Conservation (phyloP, 306 rosid genomes). For the Citrullus mucosospermus region DNA sequence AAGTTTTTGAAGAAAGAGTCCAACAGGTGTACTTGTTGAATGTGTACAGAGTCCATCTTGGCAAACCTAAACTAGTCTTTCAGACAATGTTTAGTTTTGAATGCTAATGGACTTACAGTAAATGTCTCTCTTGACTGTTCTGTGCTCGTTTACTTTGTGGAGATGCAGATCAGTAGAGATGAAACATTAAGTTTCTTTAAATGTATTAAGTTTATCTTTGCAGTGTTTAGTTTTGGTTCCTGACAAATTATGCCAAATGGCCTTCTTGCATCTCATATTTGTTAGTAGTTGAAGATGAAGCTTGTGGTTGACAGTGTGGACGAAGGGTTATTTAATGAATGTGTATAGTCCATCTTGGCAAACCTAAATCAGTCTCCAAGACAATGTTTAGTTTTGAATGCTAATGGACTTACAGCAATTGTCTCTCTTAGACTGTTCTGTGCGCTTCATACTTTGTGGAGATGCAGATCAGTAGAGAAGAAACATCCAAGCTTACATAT, state of each 20-base stretch:
- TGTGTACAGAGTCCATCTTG: slow-evolving; percentile 52
- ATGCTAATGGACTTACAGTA: slow-evolving; percentile 61
- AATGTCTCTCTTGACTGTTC: slow-evolving; percentile 24
- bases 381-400: slow-evolving; percentile 18
- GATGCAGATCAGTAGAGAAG: slow-evolving; percentile 40
- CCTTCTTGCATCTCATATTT: not conserved
- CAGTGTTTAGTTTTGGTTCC: not conserved
- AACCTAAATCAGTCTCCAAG: slow-evolving; percentile 17
- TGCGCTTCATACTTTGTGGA: slow-evolving; percentile 17
- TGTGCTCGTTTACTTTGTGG: slow-evolving; percentile 17
- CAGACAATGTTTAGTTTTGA: slow-evolving; percentile 49
- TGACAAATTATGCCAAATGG: not conserved
- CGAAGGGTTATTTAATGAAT: not conserved
- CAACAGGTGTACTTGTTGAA: not conserved
- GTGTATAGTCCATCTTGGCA: slow-evolving; percentile 21
- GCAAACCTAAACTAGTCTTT: slow-evolving; percentile 39
- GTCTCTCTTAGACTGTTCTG: slow-evolving; percentile 37
- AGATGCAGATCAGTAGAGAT: slow-evolving; percentile 34
- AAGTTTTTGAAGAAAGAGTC: not conserved
- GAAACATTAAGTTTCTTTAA: not conserved
- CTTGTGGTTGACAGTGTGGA: not conserved
- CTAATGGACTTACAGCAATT: slow-evolving; percentile 31
- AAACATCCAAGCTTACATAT: slow-evolving; percentile 3
- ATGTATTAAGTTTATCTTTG: not conserved
- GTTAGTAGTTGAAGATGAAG: not conserved